Conservation (phyloP, 2,329 filamentous ascomycete genomes). For the Apiospora rasikravindrae region DNA sequence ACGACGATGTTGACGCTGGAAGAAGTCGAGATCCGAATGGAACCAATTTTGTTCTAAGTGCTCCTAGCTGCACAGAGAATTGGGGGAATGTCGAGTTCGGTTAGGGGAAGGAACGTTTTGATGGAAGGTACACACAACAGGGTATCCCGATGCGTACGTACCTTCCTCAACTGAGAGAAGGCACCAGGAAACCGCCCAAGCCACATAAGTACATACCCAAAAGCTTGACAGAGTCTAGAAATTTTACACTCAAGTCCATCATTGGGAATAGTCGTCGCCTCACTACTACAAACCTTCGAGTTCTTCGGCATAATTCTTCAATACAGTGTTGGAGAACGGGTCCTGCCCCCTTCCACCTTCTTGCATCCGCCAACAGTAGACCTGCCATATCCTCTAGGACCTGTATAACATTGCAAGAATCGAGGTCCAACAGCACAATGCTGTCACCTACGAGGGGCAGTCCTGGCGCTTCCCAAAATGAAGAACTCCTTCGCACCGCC, state of each 20-base stretch:
- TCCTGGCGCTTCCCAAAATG: background rate
- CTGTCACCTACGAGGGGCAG: background rate
- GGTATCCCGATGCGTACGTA: background rate
- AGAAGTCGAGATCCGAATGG: too few species aligned
- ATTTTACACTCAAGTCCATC: background rate
- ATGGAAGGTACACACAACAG: background rate
- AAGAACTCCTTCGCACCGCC: conserved; percentile 17
- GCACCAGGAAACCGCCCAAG: background rate
- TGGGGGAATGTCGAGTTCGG: background rate
- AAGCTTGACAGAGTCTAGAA: background rate
- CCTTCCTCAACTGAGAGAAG: background rate
- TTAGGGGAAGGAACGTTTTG: background rate
- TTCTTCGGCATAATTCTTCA: background rate
- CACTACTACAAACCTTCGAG: background rate
- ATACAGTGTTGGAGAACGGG: background rate
- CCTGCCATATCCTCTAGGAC: background rate
- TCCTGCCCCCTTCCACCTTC: background rate
- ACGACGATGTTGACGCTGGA: background rate
- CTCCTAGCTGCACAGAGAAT: background rate
- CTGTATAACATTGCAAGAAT: background rate
- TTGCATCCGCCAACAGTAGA: background rate
- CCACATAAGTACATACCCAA: background rate
- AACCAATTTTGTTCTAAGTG: too few species aligned
- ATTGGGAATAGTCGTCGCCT: background rate
- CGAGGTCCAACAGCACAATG: background rate